Evolutionary conservation across 2,329 filamentous ascomycete genomes (phyloP).

Genomic region (Scolecobasidium constrictum): DNA sequence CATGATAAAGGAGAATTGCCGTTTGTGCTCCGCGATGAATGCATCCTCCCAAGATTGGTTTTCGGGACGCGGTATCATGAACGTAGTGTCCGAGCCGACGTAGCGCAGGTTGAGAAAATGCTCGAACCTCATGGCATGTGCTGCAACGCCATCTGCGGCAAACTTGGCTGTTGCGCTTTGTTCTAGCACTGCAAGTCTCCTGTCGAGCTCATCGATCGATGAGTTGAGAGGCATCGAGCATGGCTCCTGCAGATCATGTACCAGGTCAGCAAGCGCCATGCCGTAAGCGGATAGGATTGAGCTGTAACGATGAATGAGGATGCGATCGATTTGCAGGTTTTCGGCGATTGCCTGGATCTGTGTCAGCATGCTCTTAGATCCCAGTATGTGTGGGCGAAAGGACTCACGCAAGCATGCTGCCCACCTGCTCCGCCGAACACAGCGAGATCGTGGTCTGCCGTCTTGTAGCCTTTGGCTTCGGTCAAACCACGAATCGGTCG

Average conservation of each 20-base stretch:
- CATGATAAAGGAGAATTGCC: constrained; percentile 87
- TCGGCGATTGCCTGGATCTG: constrained; percentile 71
- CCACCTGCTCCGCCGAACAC: constrained; percentile 89
- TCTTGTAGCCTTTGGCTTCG: constrained; percentile 85
- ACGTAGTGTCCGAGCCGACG: constrained; percentile 75
- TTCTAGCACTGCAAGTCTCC: constrained; percentile 70
- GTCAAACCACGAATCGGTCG: constrained; percentile 82
- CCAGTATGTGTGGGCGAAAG: constrained; percentile 8
- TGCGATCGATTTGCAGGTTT: constrained; percentile 72
- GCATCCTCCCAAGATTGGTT: constrained; percentile 73
- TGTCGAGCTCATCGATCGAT: constrained; percentile 48
- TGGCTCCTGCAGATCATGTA: constrained; percentile 80
- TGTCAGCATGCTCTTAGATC: constrained; percentile 19
- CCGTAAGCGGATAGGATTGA: constrained; percentile 85
- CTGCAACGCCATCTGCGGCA: constrained; percentile 66
- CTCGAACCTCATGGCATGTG: constrained; percentile 68
- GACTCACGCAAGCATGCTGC: constrained; percentile 55
- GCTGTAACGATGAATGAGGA: constrained; percentile 77
- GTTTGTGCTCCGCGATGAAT: constrained; percentile 77
- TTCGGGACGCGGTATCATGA: constrained; percentile 75
- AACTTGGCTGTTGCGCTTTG: constrained; percentile 59
- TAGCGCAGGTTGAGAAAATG: constrained; percentile 94
- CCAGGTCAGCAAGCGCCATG: constrained; percentile 86
- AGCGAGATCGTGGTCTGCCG: constrained; percentile 77
- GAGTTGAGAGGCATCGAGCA: constrained; percentile 49